Base-by-base conservation (phyloP, 2,329 filamentous ascomycete genomes). In the Cordyceps cateniannulata region DNA sequence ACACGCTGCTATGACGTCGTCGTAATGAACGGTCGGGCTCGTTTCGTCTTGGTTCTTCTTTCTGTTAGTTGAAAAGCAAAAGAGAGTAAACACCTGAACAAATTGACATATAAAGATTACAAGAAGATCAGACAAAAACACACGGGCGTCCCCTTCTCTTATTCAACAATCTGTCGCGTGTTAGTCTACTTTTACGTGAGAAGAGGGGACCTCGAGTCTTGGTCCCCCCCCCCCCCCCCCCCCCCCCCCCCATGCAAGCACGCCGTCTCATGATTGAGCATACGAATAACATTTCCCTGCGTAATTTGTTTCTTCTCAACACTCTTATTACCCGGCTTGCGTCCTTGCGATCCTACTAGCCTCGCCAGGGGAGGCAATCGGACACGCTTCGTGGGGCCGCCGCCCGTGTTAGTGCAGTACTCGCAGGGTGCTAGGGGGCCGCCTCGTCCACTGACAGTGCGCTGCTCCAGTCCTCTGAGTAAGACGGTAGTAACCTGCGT, bases 401-500 rank as follows among this genome's bases (percentile, higher is more conserved):
- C 3, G 20, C 24, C 20, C 32, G 45, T 44, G 48, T 59, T 59
- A 59, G 56, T 52, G 56, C 56, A 32, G 38, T 44, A 59, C 56
- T 16, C 29, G 53, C 53, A 24, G 40, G 27, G 16, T 35, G 14
- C 22, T 40, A 54, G 38, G 24, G 16, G 25, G 47, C 9, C 47
- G n/a, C 29, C n/a, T 40, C 12, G 44, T 35, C 54, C 54, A 57
- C 54, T 48, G 44, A 57, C 16, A 25, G 53, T 9, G 42, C 42
- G 10, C 42, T 35, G 27, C 40, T 47, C 40, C 55, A 25, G 55
- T 38, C 27, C 27, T 59, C 48, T 59, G 57, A 59, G 57, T 59
- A 59, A 59, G 57, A 59, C 38, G 48, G 57, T 59, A 52, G 57
- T 59, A 59, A 59, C 57, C 57, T 45, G 57, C 48, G 57, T 59